A percentile compares a stretch with the other conserved stretches of the same genome.
Evolutionary conservation across 805 yeast species (phyloP).

Genomic region (Saccharomycopsis vini): DNA sequence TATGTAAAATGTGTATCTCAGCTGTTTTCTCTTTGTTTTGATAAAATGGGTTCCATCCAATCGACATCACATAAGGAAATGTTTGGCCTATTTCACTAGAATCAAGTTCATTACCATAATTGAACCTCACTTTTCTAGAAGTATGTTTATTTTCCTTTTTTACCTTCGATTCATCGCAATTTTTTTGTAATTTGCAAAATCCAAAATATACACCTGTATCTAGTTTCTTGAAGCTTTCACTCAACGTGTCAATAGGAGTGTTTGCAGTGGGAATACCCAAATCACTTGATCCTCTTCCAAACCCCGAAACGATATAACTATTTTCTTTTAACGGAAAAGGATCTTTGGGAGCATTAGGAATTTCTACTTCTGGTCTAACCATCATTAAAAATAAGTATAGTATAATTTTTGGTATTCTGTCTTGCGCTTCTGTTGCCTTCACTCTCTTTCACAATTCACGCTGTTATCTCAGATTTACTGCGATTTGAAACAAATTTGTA

Average conservation of each 20-base stretch:
- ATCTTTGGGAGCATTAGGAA: conserved; percentile 34
- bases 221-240: conserved; percentile 31
- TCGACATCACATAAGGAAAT: conserved; percentile 87
- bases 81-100: conserved; percentile 34
- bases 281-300: conserved; percentile 92
- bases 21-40: conserved; percentile 74
- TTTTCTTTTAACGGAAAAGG: conserved; percentile 43
- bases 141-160: conserved; percentile 19
- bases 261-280: conserved; percentile 96
- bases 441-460: too few relatives aligned
- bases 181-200: conserved; percentile 37
- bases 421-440: too few relatives aligned
- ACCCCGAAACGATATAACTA: conserved; percentile 62
- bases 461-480: too few relatives aligned
- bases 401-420: too few relatives aligned
- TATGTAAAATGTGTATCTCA: conserved; percentile 77
- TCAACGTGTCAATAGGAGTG: conserved; percentile 49
- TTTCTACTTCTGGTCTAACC: conserved; percentile 16
- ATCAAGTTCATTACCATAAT: conserved; percentile 46
- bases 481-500: too few relatives aligned
- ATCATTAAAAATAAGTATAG: too few relatives aligned
- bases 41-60: conserved; percentile 94
- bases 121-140: conserved; percentile 42
- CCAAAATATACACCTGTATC: conserved; percentile 90
- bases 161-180: conserved; percentile 10